Base-by-base conservation (phyloP, 2,329 filamentous ascomycete genomes). In the Aspergillus sp. region DNA sequence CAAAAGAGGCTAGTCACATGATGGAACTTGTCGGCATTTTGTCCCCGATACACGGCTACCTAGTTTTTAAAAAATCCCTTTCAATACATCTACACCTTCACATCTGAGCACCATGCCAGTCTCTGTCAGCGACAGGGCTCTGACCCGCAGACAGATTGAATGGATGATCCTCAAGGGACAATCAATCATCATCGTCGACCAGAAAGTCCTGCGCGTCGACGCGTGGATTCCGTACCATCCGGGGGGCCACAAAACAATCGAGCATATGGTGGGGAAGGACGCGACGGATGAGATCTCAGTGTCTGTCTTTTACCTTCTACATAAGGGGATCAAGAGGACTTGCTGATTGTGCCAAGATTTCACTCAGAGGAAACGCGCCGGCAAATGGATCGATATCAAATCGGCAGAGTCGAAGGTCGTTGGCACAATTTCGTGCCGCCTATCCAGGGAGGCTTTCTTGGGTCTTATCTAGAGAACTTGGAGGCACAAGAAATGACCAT, bases 271-370 rank as follows among this genome's bases (percentile, higher is more conserved):
- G 50, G 89, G 89, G 46, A 80, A 85, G 69, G 89, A 94, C 79
- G 91, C 88, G 39, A 95, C 91, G 7, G 89, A 95, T 64, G 91
- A 97, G 69, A 81, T 96, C 45, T 86, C 83, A 60, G 86, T 82
- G 86, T 95, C 75, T 42, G 83, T 73, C 40, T 42, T 48, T 46
- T 36, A 12, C 34, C 39, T 28, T 10, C 7, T 8, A 6, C 19
- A 39, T 3, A 48, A 47, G 7, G 3, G 32, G 32, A n/a, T n/a
- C n/a, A n/a, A n/a, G 4, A 47, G 30, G 34, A 46, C 46, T 49
- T 39, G 50, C 30, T 51, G 56, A 59, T 41, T 59, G 41, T 42
- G 38, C 7, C 10, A 55, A 91, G 88, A 33, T 75, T 95, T n/a
- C 91, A 97, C 66, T 95, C 89, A 1, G 55, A 72, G 19, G 85